These are phyloP conservation scores for Penicillium bovifimosum DNA, from an alignment of 495 filamentous ascomycete genomes.

Conservation along the genomic window DNA sequence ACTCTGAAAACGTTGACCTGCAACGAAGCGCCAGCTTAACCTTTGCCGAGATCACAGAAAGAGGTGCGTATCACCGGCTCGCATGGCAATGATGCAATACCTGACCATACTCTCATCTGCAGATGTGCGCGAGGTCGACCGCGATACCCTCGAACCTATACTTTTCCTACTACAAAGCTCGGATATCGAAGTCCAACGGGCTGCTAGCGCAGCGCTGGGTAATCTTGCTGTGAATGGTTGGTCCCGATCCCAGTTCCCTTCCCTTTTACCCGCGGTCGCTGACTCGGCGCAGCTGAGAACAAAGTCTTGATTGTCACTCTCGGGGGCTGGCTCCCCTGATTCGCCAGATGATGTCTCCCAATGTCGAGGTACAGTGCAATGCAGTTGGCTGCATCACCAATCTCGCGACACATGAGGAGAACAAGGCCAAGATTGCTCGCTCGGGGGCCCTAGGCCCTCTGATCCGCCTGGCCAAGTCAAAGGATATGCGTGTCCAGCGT, in stretches of 20 bases:
- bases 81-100: constrained; percentile 6
- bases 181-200: constrained; percentile 95
- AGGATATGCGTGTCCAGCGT: constrained; percentile 96
- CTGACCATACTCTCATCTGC: constrained; percentile 8
- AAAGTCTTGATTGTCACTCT: constrained; percentile 93
- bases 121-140: constrained; percentile 97
- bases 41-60: constrained; percentile 97
- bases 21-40: constrained; percentile 96
- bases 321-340: constrained; percentile 85
- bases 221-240: constrained; percentile 96
- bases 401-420: constrained; percentile 94
- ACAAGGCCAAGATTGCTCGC: constrained; percentile 96
- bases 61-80: constrained; percentile 59
- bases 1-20: constrained; percentile 97
- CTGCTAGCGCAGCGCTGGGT: constrained; percentile 90
- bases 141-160: constrained; percentile 91
- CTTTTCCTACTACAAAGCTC: constrained; percentile 89
- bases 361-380: constrained; percentile 98
- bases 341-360: constrained; percentile 97
- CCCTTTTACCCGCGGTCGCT: constrained; percentile 26
- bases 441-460: constrained; percentile 89
- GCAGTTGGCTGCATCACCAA: constrained; percentile 99
- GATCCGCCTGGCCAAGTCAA: constrained; percentile 89
- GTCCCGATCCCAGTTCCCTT: constrained; percentile 25
- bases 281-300: constrained; percentile 74